Conservation (phyloP, 2,329 filamentous ascomycete genomes). For the Fusarium sp. region DNA sequence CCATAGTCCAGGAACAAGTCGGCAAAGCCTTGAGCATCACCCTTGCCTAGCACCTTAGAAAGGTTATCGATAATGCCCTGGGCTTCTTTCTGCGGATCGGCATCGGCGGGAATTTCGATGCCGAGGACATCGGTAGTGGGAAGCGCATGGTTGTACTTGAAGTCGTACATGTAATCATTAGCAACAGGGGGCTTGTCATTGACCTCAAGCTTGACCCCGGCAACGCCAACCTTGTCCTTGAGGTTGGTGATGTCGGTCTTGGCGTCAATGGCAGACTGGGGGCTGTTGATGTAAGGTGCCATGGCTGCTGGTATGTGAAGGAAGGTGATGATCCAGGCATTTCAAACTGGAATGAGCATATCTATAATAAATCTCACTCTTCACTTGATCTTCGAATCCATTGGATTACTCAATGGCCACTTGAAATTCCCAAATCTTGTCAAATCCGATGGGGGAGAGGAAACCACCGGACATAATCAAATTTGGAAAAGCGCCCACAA, state of each 20-base stretch:
- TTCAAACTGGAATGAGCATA: background rate
- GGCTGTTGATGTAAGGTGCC: constrained; percentile 13
- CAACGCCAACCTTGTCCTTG: constrained; percentile 3
- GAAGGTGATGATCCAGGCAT: background rate
- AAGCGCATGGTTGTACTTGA: constrained; percentile 55
- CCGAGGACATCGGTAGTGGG: constrained; percentile 45
- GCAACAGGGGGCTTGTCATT: constrained; percentile 41
- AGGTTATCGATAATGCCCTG: constrained; percentile 41
- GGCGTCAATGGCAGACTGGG: constrained; percentile 1
- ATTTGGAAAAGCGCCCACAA: background rate
- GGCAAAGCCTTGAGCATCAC: constrained; percentile 7
- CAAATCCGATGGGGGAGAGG: constrained; percentile 6
- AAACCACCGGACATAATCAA: constrained; percentile 5
- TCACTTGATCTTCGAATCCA: background rate
- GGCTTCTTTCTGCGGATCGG: constrained; percentile 24
- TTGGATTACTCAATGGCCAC: background rate
- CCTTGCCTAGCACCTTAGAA: background rate
- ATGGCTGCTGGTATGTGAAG: constrained; percentile 5
- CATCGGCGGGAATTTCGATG: constrained; percentile 44
- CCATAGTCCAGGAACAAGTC: constrained; percentile 10
- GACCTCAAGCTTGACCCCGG: constrained; percentile 5
- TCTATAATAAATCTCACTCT: background rate
- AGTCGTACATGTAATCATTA: constrained; percentile 57
- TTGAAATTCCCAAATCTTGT: background rate
- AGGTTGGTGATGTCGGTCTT: background rate